Percentiles rank a stretch among this genome's conserved stretches.
These are phyloP conservation scores for Hypoxylon sp. DNA, from an alignment of 2,329 filamentous ascomycete species.

Conservation along the genomic window DNA sequence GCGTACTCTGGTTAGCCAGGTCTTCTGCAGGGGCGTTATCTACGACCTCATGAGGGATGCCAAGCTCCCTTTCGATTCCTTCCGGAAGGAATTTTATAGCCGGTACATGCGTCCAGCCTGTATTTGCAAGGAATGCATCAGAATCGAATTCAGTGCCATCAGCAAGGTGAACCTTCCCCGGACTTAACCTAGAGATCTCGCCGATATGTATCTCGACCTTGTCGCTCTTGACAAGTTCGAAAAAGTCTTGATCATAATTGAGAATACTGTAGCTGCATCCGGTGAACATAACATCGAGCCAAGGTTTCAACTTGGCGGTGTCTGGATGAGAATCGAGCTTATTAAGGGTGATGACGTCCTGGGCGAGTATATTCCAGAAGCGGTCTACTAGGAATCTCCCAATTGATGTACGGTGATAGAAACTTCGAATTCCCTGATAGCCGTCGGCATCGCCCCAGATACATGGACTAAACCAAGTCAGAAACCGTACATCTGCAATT, in stretches of 20 bases:
- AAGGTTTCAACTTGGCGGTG: conserved; percentile 68
- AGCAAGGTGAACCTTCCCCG: conserved; percentile 61
- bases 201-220: conserved; percentile 69
- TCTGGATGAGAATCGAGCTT: conserved; percentile 69
- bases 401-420: conserved; percentile 71
- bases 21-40: conserved; percentile 51
- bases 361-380: conserved; percentile 72
- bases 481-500: conserved; percentile 68
- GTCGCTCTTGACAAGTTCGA: conserved; percentile 68
- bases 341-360: conserved; percentile 69
- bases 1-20: conserved; percentile 56
- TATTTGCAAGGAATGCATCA: conserved; percentile 69
- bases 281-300: conserved; percentile 67
- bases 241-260: conserved; percentile 71
- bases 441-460: conserved; percentile 78
- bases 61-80: conserved; percentile 61
- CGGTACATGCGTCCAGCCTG: conserved; percentile 67
- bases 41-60: conserved; percentile 58
- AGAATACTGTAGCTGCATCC: conserved; percentile 71
- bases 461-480: conserved; percentile 83
- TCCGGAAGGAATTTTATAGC: conserved; percentile 62
- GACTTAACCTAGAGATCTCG: conserved; percentile 66
- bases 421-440: conserved; percentile 66
- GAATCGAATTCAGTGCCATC: conserved; percentile 60
- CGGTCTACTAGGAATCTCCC: conserved; percentile 69